Conservation (phyloP, 2,329 filamentous ascomycete species). For the Helminthosporium solani region DNA sequence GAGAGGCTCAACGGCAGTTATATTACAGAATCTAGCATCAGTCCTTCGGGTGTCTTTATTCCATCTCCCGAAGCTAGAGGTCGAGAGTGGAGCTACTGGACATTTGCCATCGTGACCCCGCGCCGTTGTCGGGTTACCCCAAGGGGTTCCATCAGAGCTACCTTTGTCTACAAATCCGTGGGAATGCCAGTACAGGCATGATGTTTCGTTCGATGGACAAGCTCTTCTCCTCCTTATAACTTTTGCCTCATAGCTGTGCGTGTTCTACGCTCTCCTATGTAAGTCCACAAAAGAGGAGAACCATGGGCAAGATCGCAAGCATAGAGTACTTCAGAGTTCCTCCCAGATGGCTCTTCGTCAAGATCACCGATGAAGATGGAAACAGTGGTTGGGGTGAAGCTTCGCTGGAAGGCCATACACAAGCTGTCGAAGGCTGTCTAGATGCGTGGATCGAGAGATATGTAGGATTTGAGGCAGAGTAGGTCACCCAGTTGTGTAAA, state of each 20-base stretch:
- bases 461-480: slow-evolving; percentile 70
- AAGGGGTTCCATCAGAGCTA: too few species aligned
- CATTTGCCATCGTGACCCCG: slow-evolving; percentile 23
- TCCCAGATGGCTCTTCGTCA: slow-evolving; percentile 76
- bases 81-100: slow-evolving; percentile 20
- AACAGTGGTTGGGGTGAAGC: slow-evolving; percentile 73
- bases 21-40: slow-evolving; percentile 2
- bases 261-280: not conserved
- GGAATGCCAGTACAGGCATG: too few species aligned
- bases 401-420: slow-evolving; percentile 70
- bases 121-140: slow-evolving; percentile 24
- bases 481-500: slow-evolving; percentile 22
- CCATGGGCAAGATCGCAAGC: slow-evolving; percentile 63
- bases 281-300: not conserved
- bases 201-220: too few species aligned
- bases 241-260: not conserved
- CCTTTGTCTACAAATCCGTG: too few species aligned
- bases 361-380: slow-evolving; percentile 67
- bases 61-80: slow-evolving; percentile 29
- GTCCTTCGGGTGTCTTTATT: slow-evolving; percentile 24
- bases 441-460: slow-evolving; percentile 65
- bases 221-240: too few species aligned
- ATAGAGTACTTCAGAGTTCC: slow-evolving; percentile 75
- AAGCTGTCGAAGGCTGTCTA: slow-evolving; percentile 72
- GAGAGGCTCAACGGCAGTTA: too few species aligned